Conservation (phyloP, 176 grass and related monocot genomes). For the Ampelocalamus luodianensis region DNA sequence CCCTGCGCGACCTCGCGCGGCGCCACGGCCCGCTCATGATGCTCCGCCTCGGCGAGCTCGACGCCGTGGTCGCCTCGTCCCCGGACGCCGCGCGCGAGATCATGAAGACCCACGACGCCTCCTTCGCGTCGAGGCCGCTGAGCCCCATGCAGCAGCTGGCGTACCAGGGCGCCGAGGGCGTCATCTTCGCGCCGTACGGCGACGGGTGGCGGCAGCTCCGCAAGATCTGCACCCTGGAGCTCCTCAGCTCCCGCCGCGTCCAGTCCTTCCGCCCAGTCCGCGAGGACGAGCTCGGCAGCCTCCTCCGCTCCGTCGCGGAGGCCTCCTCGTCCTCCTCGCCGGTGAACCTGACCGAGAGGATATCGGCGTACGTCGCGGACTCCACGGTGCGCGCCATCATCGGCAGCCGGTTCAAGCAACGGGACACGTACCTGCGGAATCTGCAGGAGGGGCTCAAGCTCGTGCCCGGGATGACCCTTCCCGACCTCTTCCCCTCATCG, state of each 20-base stretch:
- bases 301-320: conserved; percentile 33
- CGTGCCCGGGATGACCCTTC: conserved; percentile 41
- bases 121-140: conserved; percentile 52
- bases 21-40: conserved; percentile 55
- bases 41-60: not conserved
- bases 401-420: conserved; percentile 17
- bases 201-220: conserved; percentile 62
- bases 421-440: conserved; percentile 28
- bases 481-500: conserved; percentile 56
- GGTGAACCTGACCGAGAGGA: conserved; percentile 19
- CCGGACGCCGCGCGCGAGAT: conserved; percentile 60
- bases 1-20: conserved; percentile 43
- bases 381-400: conserved; percentile 43
- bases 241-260: conserved; percentile 55
- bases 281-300: conserved; percentile 37
- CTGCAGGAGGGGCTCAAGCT: conserved; percentile 2
- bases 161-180: conserved; percentile 41
- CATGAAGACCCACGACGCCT: conserved; percentile 60
- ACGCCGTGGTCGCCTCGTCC: conserved; percentile 50
- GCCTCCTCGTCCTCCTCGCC: conserved; percentile 3
- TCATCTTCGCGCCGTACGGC: conserved; percentile 62
- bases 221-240: conserved; percentile 48
- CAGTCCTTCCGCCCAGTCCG: conserved; percentile 47
- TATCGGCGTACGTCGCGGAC: conserved; percentile 11
- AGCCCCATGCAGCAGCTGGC: conserved; percentile 27